A percentile compares a stretch with the other conserved stretches of the same genome.
phyloP scores from a whole-genome alignment of 2,329 filamentous ascomycete species.

The Dryadomyces quercus-mongolicae region DNA sequence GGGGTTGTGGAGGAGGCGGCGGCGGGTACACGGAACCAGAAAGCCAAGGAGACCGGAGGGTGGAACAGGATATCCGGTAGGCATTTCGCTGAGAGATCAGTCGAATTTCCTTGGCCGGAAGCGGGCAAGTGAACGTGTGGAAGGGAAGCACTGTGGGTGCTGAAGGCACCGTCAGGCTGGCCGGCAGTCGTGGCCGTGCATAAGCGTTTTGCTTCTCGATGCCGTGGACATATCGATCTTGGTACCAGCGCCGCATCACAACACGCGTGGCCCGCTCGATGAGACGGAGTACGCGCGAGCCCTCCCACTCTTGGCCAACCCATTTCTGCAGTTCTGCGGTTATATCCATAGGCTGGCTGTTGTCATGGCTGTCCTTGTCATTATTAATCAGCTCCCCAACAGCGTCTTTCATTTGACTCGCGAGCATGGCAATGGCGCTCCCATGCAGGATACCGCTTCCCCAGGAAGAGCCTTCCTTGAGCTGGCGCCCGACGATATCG shows the following conservation, averaged over 20 bases:
- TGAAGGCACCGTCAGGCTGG: slow-evolving; percentile 62
- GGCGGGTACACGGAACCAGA: slow-evolving; percentile 71
- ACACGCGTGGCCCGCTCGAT: slow-evolving; percentile 73
- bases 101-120: slow-evolving; percentile 83
- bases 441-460: slow-evolving; percentile 58
- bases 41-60: slow-evolving; percentile 77
- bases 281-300: slow-evolving; percentile 69
- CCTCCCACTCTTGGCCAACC: slow-evolving; percentile 75
- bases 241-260: slow-evolving; percentile 77
- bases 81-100: slow-evolving; percentile 93
- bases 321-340: slow-evolving; percentile 39
- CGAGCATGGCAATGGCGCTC: slow-evolving; percentile 36
- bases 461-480: slow-evolving; percentile 78
- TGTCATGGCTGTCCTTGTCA: not conserved
- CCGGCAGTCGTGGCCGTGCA: slow-evolving; percentile 59
- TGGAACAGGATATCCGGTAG: slow-evolving; percentile 82
- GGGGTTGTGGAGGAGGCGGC: slow-evolving; percentile 66
- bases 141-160: slow-evolving; percentile 94
- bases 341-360: slow-evolving; percentile 19
- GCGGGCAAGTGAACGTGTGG: slow-evolving; percentile 91
- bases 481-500: slow-evolving; percentile 78
- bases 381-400: slow-evolving; percentile 19
- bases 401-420: slow-evolving; percentile 30
- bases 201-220: slow-evolving; percentile 50
- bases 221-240: slow-evolving; percentile 59